Conservation (phyloP, 352 stramenopile species). For the Discostella stelligera region DNA sequence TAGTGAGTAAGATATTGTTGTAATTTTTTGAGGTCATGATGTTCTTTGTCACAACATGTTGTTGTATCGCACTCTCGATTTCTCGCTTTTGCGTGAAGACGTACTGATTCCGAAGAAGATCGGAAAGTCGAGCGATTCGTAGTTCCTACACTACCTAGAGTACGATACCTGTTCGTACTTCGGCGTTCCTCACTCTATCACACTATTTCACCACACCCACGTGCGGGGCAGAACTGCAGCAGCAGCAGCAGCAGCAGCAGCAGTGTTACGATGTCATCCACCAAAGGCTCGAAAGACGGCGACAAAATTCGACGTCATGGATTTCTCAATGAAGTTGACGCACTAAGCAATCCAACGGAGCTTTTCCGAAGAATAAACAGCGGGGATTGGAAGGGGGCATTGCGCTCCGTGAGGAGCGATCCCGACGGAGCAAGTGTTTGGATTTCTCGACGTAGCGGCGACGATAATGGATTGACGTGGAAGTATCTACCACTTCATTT, state of each 20-base stretch:
- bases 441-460: slow-evolving; percentile 39
- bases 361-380: slow-evolving; percentile 56
- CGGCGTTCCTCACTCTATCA: no score
- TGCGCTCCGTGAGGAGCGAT: slow-evolving; percentile 25
- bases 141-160: slow-evolving; percentile 3
- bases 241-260: no score
- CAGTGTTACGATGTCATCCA: slow-evolving; percentile 11
- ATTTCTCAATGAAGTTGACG: slow-evolving; percentile 40
- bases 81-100: no score
- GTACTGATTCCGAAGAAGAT: not conserved
- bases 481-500: slow-evolving; percentile 60
- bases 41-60: no score
- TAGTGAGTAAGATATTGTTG: no score
- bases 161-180: no score
- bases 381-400: slow-evolving; percentile 48
- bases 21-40: no score
- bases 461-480: slow-evolving; percentile 41
- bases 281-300: not conserved
- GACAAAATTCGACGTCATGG: slow-evolving; percentile 1
- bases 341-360: slow-evolving; percentile 47
- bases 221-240: no score
- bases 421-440: slow-evolving; percentile 48
- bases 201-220: no score
- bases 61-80: no score
- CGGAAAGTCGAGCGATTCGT: not conserved